Evolutionary conservation across 305 asterid species (phyloP).

Genomic region (Fraxinus platypoda): DNA sequence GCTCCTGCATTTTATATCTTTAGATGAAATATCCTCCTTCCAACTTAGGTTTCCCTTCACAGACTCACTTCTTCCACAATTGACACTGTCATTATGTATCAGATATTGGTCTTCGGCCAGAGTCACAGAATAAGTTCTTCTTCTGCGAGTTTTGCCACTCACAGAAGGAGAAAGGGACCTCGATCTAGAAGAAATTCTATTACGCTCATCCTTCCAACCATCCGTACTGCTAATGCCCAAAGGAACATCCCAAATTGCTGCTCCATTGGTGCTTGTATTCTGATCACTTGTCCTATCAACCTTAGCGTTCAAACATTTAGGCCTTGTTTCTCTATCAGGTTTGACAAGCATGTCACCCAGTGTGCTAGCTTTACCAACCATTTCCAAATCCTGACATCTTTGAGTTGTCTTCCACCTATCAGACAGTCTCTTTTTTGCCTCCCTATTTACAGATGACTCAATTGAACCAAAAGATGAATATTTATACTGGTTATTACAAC

Average conservation of each 20-base stretch:
- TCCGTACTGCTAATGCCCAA: slow-evolving; percentile 73
- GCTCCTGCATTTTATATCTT: slow-evolving; percentile 36
- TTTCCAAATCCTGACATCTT: slow-evolving; percentile 52
- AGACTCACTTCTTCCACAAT: slow-evolving; percentile 39
- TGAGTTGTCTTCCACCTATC: slow-evolving; percentile 80
- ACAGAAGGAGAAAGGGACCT: slow-evolving; percentile 53
- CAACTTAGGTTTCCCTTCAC: slow-evolving; percentile 39
- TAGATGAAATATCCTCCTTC: slow-evolving; percentile 34
- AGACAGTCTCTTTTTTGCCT: slow-evolving; percentile 78
- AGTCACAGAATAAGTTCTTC: slow-evolving; percentile 34
- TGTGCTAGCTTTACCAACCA: slow-evolving; percentile 56
- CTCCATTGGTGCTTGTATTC: slow-evolving; percentile 31
- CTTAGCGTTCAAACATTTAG: slow-evolving; percentile 35
- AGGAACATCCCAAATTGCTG: slow-evolving; percentile 39
- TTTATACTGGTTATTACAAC: slow-evolving; percentile 37
- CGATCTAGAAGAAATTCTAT: slow-evolving; percentile 49
- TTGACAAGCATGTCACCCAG: slow-evolving; percentile 81
- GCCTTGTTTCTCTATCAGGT: slow-evolving; percentile 45
- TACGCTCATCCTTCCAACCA: slow-evolving; percentile 67
- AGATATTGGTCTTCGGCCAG: slow-evolving; percentile 29
- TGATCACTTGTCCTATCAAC: slow-evolving; percentile 29
- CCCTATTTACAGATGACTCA: slow-evolving; percentile 59
- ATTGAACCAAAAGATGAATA: slow-evolving; percentile 37
- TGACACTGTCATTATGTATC: slow-evolving; percentile 29
- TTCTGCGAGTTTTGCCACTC: slow-evolving; percentile 44